Conservation (phyloP, 139 green algal genomes). For the Chlamydomonas incerta region DNA sequence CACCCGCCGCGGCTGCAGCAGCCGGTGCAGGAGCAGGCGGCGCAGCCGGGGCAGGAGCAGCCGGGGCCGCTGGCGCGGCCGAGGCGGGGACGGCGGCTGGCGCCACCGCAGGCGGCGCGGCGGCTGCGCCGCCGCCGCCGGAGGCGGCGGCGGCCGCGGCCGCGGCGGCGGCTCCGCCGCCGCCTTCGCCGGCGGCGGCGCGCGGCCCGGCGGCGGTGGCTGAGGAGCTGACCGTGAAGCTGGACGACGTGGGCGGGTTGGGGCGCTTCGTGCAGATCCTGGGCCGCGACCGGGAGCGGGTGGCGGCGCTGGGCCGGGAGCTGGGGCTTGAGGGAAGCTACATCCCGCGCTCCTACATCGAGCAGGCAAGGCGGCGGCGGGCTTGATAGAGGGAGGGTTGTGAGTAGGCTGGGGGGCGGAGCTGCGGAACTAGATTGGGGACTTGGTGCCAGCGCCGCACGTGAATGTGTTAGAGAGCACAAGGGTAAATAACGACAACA, state of each 20-base stretch:
- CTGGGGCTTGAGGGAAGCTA: conserved; percentile 91
- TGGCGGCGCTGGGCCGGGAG: conserved; percentile 69
- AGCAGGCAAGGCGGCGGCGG: conserved; percentile 75
- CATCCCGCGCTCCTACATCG: conserved; percentile 93
- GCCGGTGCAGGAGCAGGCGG: no score
- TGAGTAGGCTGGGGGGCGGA: no score
- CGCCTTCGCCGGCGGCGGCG: no score
- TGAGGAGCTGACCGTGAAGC: conserved; percentile 79
- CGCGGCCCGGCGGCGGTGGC: neutral
- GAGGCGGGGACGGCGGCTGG: no score
- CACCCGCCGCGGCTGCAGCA: no score
- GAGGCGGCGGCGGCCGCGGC: neutral
- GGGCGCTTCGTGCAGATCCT: conserved; percentile 76
- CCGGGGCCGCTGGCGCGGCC: no score
- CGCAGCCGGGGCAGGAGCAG: no score
- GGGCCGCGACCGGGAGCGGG: conserved; percentile 74
- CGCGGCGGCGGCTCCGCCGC: neutral
- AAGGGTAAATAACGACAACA: no score
- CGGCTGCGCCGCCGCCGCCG: neutral
- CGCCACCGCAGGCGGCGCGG: no score
- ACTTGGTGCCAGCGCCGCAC: no score
- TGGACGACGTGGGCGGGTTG: conserved; percentile 85
- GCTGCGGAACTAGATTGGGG: neutral
- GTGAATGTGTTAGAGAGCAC: no score
- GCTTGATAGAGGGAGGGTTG: neutral